Percentiles rank a stretch among this genome's conserved stretches.
Conservation (phyloP, 225 moss, liverwort and hornwort species). For the Climacium dendroides region DNA sequence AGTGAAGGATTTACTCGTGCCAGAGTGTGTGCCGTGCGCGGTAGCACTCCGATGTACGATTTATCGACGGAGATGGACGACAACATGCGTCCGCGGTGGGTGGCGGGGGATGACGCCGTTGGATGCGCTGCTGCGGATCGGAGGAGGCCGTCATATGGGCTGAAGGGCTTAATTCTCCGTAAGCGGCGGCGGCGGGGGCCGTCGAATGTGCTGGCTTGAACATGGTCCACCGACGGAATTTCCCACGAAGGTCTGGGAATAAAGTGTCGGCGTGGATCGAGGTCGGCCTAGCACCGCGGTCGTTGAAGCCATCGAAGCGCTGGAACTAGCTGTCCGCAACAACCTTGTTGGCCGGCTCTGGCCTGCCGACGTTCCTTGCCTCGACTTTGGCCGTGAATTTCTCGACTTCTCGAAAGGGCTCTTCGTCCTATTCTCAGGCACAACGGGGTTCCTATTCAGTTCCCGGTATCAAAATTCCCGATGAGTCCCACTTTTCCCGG, state of each 20-base stretch:
- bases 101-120: too few species aligned
- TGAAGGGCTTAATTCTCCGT: too few species aligned
- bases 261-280: not conserved
- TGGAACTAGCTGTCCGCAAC: not conserved
- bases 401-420: not conserved
- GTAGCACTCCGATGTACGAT: too few species aligned
- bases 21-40: too few species aligned
- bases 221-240: not conserved
- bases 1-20: not conserved
- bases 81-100: too few species aligned
- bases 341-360: not conserved
- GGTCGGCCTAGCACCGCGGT: not conserved
- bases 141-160: too few species aligned
- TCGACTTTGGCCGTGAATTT: not conserved
- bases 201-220: not conserved
- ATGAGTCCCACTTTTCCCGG: too few species aligned
- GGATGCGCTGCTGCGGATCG: too few species aligned
- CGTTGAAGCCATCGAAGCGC: not conserved
- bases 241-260: not conserved
- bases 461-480: too few species aligned
- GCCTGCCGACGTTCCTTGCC: not conserved
- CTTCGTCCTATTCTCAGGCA: not conserved
- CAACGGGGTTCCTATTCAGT: too few species aligned
- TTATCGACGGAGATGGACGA: too few species aligned
- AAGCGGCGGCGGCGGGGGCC: not conserved